These are phyloP conservation scores for Pleurotus cornucopiae DNA, from an alignment of 768 basidiomycete species.

Conservation along the genomic window DNA sequence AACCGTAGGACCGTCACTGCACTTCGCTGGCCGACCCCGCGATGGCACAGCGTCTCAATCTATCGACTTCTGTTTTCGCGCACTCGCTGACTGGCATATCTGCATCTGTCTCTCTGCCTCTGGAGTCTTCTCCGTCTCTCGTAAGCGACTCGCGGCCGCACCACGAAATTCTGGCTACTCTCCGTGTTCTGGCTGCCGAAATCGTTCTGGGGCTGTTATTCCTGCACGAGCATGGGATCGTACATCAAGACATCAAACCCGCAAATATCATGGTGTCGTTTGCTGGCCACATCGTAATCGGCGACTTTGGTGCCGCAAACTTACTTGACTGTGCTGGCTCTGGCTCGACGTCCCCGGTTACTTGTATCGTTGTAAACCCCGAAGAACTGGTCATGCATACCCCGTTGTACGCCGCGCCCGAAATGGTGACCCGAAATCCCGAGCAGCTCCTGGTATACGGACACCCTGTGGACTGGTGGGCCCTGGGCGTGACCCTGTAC, in stretches of 20 bases:
- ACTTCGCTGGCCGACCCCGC: slow-evolving; percentile 24
- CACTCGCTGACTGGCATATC: slow-evolving; percentile 2
- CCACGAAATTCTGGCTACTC: slow-evolving; percentile 12
- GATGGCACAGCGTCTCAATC: slow-evolving; percentile 21
- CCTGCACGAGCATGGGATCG: slow-evolving; percentile 57
- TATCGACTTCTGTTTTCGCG: slow-evolving; percentile 3
- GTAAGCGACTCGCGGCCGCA: slow-evolving; percentile 2
- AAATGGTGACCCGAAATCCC: slow-evolving; percentile 21
- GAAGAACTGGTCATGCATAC: slow-evolving; percentile 25
- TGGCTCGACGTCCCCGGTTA: not conserved
- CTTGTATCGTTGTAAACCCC: slow-evolving; percentile 17
- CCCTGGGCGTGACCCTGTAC: slow-evolving; percentile 26
- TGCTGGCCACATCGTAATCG: slow-evolving; percentile 49
- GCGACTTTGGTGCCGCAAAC: slow-evolving; percentile 58
- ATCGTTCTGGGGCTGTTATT: slow-evolving; percentile 29
- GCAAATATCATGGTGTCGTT: slow-evolving; percentile 54
- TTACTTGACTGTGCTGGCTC: slow-evolving; percentile 14
- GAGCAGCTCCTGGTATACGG: slow-evolving; percentile 25
- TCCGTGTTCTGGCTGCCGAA: slow-evolving; percentile 27
- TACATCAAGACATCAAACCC: slow-evolving; percentile 69
- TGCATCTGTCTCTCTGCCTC: slow-evolving; percentile 13
- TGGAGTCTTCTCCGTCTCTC: not conserved
- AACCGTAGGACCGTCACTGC: slow-evolving; percentile 19
- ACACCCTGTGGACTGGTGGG: slow-evolving; percentile 32
- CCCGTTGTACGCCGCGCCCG: slow-evolving; percentile 32